Conservation (phyloP, 352 stramenopile species). For the Phytophthora tubulina region DNA sequence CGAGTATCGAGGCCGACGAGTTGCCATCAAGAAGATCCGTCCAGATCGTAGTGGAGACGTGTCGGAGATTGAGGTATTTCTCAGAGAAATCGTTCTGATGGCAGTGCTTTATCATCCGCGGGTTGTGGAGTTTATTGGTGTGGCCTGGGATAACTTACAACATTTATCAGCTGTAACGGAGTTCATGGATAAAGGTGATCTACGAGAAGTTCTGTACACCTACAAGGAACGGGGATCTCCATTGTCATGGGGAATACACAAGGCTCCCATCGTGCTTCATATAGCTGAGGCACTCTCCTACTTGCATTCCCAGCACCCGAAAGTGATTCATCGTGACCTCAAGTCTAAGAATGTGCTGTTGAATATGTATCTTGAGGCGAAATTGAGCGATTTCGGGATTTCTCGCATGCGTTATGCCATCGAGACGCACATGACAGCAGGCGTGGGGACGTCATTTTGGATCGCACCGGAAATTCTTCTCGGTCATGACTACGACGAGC, state of each 20-base stretch:
- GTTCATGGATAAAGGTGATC: conserved; percentile 72
- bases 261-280: conserved; percentile 56
- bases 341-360: conserved; percentile 59
- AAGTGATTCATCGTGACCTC: conserved; percentile 60
- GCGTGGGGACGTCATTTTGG: conserved; percentile 67
- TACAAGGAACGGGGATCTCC: conserved; percentile 49
- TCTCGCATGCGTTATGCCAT: conserved; percentile 55
- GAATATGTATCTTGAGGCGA: conserved; percentile 57
- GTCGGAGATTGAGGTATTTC: conserved; percentile 39
- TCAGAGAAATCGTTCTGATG: conserved; percentile 50
- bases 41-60: conserved; percentile 35
- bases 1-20: conserved; percentile 35
- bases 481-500: conserved; percentile 57
- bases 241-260: conserved; percentile 56
- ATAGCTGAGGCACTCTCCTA: conserved; percentile 68
- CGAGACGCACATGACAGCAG: conserved; percentile 61
- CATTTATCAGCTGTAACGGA: conserved; percentile 67
- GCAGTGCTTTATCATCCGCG: conserved; percentile 46
- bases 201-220: conserved; percentile 59
- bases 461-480: conserved; percentile 71
- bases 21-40: conserved; percentile 47
- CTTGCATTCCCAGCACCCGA: conserved; percentile 64
- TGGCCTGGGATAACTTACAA: conserved; percentile 51
- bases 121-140: conserved; percentile 48
- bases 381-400: conserved; percentile 78